Conservation (phyloP, 345 rosid genomes). For the Angophora floribunda region DNA sequence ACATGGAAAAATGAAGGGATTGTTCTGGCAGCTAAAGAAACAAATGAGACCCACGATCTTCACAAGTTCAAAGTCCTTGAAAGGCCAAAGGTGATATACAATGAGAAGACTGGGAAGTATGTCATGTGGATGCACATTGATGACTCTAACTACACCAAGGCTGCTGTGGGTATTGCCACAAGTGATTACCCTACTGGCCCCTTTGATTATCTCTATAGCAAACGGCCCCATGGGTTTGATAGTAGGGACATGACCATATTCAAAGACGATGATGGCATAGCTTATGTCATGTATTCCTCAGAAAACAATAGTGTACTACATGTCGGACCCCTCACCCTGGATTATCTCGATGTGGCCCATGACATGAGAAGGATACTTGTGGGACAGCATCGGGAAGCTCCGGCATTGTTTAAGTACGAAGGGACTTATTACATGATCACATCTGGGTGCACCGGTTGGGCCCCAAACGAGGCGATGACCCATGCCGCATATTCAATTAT, state of each 20-base stretch:
- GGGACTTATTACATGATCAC: conserved; percentile 85
- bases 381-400: conserved; percentile 84
- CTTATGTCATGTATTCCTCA: conserved; percentile 81
- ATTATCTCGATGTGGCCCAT: conserved; percentile 54
- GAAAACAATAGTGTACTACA: conserved; percentile 84
- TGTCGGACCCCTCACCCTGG: conserved; percentile 60
- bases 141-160: conserved; percentile 83
- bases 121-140: conserved; percentile 99
- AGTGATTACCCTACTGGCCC: conserved; percentile 73
- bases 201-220: conserved; percentile 58
- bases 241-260: conserved; percentile 91
- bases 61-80: conserved; percentile 84
- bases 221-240: conserved; percentile 77
- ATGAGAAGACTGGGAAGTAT: conserved; percentile 51
- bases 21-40: conserved; percentile 61
- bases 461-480: conserved; percentile 83
- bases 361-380: conserved; percentile 44
- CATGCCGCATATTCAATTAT: conserved; percentile 78
- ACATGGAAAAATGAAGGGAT: conserved; percentile 88
- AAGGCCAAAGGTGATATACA: conserved; percentile 89
- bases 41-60: conserved; percentile 61
- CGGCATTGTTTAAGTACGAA: conserved; percentile 70
- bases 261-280: conserved; percentile 75
- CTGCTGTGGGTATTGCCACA: conserved; percentile 65
- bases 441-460: conserved; percentile 95